Evolutionary conservation across 371 early-diverging fungal species (phyloP), one percentile per base, ranked within the genome.

Genomic region (Zopfochytrium polystomum): DNA sequence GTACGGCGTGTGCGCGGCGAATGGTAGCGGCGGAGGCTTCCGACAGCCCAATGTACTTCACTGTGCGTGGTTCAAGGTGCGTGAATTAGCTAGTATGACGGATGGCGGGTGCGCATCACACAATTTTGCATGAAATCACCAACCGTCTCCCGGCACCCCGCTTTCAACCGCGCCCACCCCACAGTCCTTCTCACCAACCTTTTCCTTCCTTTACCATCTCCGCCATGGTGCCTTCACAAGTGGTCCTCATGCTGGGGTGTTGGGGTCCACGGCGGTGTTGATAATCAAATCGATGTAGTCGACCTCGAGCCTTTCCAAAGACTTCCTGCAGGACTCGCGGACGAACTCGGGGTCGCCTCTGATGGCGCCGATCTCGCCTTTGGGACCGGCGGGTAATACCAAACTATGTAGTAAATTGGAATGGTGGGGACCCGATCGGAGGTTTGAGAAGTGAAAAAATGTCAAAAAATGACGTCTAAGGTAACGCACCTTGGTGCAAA

Each of bases 171-270:
- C n/a, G n/a, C n/a, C n/a, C n/a, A n/a, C n/a, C n/a, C n/a, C n/a
- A n/a, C n/a, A n/a, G n/a, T n/a, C n/a, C n/a, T n/a, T n/a, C n/a
- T n/a, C n/a, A 48, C 11, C 23, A 7, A 48, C 48, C 48, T 71
- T 80, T 72, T 6, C 84, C 85, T 59, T 82, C 74, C 55, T 79
- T 77, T 25, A 84, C 85, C 9, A 84, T 66, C 58, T 82, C 78
- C 0, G 80, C 83, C 81, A 84, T 76, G 26, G 80, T n/a, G n/a
- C n/a, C n/a, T 84, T 0, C 18, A 31, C 20, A 83, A 79, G 0
- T 81, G 74, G 46, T 73, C 71, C 35, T 71, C 71, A 33, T 71
- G 68, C 2, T n/a, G 73, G 73, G 29, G 63, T 58, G 0, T 62
- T 57, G n/a, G 54, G 63, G 32, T 67, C 68, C 15, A 57, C 48